Evolutionary conservation across 1,284 basidiomycete species (phyloP).

Genomic region (Earliella scabrosa): DNA sequence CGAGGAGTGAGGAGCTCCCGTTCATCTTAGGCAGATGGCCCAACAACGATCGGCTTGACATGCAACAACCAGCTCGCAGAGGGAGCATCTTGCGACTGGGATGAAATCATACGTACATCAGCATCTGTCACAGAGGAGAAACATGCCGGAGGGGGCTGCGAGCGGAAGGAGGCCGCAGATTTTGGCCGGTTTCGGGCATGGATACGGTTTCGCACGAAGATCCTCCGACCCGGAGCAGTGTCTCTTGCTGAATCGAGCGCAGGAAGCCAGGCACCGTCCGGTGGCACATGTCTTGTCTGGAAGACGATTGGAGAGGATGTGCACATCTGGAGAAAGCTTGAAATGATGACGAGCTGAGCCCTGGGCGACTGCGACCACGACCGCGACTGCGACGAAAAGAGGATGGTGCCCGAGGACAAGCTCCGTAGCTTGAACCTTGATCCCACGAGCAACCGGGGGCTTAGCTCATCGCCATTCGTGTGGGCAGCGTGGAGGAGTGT

Average conservation of each 20-base stretch:
- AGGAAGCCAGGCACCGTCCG: constrained; percentile 12
- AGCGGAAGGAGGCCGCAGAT: constrained; percentile 17
- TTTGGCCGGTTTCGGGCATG: constrained; percentile 21
- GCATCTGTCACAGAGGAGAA: constrained; percentile 19
- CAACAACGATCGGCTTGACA: constrained; percentile 5
- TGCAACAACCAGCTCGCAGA: background rate
- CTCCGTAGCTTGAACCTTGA: background rate
- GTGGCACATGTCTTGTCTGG: no score
- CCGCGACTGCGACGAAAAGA: background rate
- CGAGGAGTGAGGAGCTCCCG: background rate
- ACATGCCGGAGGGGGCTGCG: constrained; percentile 17
- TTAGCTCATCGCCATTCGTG: constrained; percentile 10
- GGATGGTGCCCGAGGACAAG: background rate
- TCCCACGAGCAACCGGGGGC: constrained; percentile 9
- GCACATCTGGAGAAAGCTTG: background rate
- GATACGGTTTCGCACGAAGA: constrained; percentile 28
- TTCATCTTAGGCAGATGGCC: background rate
- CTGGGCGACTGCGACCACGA: background rate
- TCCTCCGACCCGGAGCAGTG: constrained; percentile 12
- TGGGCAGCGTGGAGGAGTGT: background rate
- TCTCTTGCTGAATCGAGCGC: constrained; percentile 4
- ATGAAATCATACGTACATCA: constrained; percentile 16
- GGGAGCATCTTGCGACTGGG: background rate
- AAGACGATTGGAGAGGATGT: no score
- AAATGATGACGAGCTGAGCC: background rate